These are phyloP conservation scores for Dorcoceras hygrometricum DNA, from an alignment of 257 asterid genomes.

Conservation along the genomic window DNA sequence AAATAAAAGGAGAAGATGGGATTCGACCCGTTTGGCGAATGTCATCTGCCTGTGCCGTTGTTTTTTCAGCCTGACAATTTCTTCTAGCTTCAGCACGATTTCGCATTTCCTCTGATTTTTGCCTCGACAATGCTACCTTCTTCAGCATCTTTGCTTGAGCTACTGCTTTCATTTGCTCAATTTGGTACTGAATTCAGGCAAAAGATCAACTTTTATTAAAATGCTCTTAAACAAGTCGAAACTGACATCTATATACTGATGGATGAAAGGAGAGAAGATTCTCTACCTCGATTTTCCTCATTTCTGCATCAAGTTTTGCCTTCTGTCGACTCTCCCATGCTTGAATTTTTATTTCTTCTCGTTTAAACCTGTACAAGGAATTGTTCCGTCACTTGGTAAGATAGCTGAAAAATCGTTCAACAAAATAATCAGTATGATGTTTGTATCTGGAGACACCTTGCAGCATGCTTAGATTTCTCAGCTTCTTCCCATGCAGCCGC, in stretches of 20 bases:
- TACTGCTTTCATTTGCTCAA: conserved; percentile 81
- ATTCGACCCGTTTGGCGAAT: conserved; percentile 79
- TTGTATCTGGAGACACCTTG: conserved; percentile 49
- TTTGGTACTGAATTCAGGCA: conserved; percentile 37
- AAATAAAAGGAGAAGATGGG: conserved; percentile 60
- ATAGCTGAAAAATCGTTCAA: not conserved
- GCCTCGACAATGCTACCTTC: conserved; percentile 84
- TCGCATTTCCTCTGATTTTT: conserved; percentile 75
- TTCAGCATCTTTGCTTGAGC: conserved; percentile 85
- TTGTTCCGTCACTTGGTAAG: not conserved
- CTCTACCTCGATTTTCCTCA: conserved; percentile 92
- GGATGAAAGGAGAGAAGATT: conserved; percentile 3
- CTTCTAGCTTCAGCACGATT: conserved; percentile 69
- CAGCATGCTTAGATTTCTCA: conserved; percentile 74
- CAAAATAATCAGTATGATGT: conserved; percentile 10
- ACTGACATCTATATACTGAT: not conserved
- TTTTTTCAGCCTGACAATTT: conserved; percentile 60
- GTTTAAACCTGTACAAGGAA: conserved; percentile 57
- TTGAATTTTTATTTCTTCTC: conserved; percentile 83
- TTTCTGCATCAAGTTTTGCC: conserved; percentile 91
- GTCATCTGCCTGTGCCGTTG: conserved; percentile 68
- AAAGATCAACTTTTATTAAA: not conserved
- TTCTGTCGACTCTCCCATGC: conserved; percentile 97
- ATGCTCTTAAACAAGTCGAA: not conserved
- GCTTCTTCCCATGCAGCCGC: conserved; percentile 97